phyloP scores from a whole-genome alignment of 176 grass and related monocot species.

The Paspalum vaginatum region DNA sequence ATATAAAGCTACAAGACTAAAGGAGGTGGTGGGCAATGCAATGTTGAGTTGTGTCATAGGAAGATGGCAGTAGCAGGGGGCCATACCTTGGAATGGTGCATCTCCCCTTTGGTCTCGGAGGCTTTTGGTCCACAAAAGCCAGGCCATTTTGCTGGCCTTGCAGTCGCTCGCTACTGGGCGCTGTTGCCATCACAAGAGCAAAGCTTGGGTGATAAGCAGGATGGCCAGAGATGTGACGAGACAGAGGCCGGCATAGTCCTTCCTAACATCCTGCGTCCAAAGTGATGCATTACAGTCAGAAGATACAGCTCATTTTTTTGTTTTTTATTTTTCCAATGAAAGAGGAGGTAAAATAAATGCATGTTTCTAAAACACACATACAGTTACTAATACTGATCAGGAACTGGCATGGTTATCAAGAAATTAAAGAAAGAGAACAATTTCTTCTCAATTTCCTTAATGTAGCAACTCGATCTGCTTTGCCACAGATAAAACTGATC shows the following conservation, averaged over 20 bases:
- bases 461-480: neutral
- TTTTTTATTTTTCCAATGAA: neutral
- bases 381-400: no score
- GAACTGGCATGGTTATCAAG: no score
- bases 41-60: constrained; percentile 43
- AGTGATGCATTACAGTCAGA: constrained; percentile 8
- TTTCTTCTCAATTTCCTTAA: neutral
- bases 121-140: constrained; percentile 53
- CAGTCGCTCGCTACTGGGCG: constrained; percentile 24
- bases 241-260: constrained; percentile 40
- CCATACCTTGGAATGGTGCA: constrained; percentile 67
- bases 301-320: neutral
- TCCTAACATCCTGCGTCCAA: constrained; percentile 56
- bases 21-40: constrained; percentile 37
- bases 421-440: no score
- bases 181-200: constrained; percentile 53
- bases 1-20: constrained; percentile 58
- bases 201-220: constrained; percentile 66
- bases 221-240: constrained; percentile 50
- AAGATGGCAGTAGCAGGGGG: constrained; percentile 31
- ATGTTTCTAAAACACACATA: neutral
- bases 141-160: constrained; percentile 43
- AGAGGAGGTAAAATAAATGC: neutral
- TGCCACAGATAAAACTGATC: neutral
- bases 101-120: constrained; percentile 54